Evolutionary conservation across 495 filamentous ascomycete genomes (phyloP).

Genomic region (Podospora pseudopauciseta): DNA sequence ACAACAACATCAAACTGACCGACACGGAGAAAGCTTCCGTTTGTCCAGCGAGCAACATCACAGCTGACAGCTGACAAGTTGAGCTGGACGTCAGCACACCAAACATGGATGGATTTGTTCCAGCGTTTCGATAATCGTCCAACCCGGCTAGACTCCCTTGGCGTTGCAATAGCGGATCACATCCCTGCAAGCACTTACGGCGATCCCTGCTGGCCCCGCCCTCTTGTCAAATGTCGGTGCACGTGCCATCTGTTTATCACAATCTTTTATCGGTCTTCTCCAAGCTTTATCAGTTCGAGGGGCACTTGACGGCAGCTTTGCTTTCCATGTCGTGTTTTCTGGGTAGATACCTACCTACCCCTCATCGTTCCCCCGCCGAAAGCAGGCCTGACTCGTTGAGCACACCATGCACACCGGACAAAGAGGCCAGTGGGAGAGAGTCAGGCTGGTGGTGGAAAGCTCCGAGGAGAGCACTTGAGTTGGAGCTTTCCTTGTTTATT

Average conservation of each 20-base stretch:
- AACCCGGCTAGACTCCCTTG: constrained; percentile 1
- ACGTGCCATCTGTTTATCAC: neutral
- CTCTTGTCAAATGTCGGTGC: too few relatives aligned
- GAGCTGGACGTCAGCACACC: neutral
- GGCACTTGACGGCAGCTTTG: neutral
- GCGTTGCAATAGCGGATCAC: constrained; percentile 7
- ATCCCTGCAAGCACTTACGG: neutral
- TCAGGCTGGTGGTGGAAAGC: neutral
- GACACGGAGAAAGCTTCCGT: neutral
- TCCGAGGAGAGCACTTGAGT: neutral
- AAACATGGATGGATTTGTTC: neutral
- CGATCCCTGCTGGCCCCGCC: neutral
- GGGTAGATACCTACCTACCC: constrained; percentile 4
- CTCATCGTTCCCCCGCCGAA: constrained; percentile 6
- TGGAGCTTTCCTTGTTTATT: neutral
- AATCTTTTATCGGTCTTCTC: neutral
- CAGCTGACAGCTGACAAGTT: neutral
- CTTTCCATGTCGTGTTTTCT: constrained; percentile 3
- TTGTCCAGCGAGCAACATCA: neutral
- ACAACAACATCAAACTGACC: neutral
- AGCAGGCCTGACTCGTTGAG: neutral
- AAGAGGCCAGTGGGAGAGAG: neutral
- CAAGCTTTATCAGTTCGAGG: constrained; percentile 1
- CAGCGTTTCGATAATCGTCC: neutral
- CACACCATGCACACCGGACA: constrained; percentile 1